Evolutionary conservation across 208 protist genomes (phyloP).

Genomic region (Polymyxa betae): DNA sequence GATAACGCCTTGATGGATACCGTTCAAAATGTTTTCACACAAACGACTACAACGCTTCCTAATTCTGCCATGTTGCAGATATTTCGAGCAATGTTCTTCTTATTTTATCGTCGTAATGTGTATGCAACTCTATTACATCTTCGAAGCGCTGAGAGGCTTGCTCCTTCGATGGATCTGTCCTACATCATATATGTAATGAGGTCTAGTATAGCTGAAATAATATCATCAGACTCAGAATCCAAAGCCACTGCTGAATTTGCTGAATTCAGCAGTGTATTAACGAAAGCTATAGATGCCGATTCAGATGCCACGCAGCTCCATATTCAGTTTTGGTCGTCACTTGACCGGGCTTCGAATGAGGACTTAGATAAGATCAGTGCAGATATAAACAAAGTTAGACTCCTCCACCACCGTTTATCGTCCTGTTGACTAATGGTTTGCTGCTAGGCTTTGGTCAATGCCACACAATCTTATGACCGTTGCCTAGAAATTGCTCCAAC

Average conservation of each 20-base stretch:
- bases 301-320: neutral
- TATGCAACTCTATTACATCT: neutral
- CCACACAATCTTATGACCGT: neutral
- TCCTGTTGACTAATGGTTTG: neutral
- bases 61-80: neutral
- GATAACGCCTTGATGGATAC: neutral
- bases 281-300: neutral
- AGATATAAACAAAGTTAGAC: conserved; percentile 31
- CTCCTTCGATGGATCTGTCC: neutral
- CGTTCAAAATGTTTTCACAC: neutral
- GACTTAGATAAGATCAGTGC: conserved; percentile 9
- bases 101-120: neutral
- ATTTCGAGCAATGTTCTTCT: conserved; percentile 33
- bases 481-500: neutral
- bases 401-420: neutral
- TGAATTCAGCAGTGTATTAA: neutral
- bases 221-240: neutral
- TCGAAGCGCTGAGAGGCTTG: neutral
- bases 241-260: neutral
- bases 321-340: neutral
- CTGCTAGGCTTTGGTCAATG: neutral
- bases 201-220: neutral
- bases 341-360: neutral
- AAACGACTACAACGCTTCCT: neutral
- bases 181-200: neutral